These are phyloP conservation scores for Neolentinus lepideus DNA, from an alignment of 1,284 basidiomycete genomes.

Conservation along the genomic window DNA sequence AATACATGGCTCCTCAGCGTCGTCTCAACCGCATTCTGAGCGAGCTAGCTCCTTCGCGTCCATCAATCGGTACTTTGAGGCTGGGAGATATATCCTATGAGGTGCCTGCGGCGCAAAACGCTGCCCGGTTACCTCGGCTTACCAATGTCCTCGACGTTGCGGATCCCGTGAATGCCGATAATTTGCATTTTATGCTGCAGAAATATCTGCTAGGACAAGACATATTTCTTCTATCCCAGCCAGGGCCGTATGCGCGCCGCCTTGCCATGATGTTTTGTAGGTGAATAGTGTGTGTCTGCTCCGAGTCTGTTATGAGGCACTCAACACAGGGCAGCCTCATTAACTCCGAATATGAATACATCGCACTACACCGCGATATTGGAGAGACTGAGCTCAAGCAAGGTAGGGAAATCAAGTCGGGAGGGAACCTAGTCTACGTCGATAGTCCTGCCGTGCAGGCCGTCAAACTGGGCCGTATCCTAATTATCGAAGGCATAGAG, in stretches of 20 bases:
- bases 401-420: constrained; percentile 53
- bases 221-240: constrained; percentile 55
- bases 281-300: constrained; percentile 25
- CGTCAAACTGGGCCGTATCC: constrained; percentile 56
- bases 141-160: constrained; percentile 35
- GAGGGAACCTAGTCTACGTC: constrained; percentile 54
- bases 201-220: constrained; percentile 65
- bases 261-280: constrained; percentile 57
- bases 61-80: constrained; percentile 44
- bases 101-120: constrained; percentile 36
- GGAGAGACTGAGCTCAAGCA: constrained; percentile 68
- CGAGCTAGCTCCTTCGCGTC: constrained; percentile 30
- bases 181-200: constrained; percentile 58
- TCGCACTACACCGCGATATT: constrained; percentile 57
- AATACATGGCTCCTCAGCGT: constrained; percentile 16
- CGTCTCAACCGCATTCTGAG: constrained; percentile 40
- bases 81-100: constrained; percentile 52
- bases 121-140: constrained; percentile 40
- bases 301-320: background rate
- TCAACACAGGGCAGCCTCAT: constrained; percentile 33
- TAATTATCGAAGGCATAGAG: constrained; percentile 63
- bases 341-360: constrained; percentile 60
- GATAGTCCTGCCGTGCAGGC: constrained; percentile 60
- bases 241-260: constrained; percentile 56
- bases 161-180: constrained; percentile 45